Conservation (phyloP, 768 basidiomycete genomes). For the Boletus subparvulus region DNA sequence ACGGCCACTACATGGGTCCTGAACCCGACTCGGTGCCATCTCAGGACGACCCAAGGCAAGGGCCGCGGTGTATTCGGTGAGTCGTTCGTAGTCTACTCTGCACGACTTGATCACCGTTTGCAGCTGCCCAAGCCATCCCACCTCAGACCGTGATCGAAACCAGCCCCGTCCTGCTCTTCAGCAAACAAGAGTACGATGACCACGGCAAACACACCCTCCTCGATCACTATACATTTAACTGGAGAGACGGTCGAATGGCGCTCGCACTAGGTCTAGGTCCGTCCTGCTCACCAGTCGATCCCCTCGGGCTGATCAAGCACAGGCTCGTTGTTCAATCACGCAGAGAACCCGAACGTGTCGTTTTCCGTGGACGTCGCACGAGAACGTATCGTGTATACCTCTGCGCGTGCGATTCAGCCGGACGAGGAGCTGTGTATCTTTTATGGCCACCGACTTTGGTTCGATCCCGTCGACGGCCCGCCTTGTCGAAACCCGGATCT, state of each 20-base stretch:
- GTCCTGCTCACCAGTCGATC: neutral
- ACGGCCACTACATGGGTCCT: constrained; percentile 28
- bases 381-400: constrained; percentile 63
- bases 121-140: constrained; percentile 35
- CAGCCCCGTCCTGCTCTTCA: constrained; percentile 81
- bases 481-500: neutral
- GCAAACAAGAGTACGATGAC: constrained; percentile 63
- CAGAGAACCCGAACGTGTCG: constrained; percentile 65
- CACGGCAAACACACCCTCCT: constrained; percentile 65
- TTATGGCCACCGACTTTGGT: constrained; percentile 70
- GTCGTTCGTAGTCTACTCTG: neutral
- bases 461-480: constrained; percentile 40
- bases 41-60: constrained; percentile 45
- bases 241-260: constrained; percentile 73
- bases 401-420: constrained; percentile 48
- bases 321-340: constrained; percentile 87
- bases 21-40: constrained; percentile 50
- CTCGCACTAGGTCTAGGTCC: constrained; percentile 76
- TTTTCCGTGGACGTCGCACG: constrained; percentile 52
- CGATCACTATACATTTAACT: constrained; percentile 76
- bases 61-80: constrained; percentile 69
- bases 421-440: constrained; percentile 81
- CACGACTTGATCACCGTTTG: constrained; percentile 16
- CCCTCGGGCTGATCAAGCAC: neutral
- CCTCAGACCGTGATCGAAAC: constrained; percentile 72